phyloP scores from a whole-genome alignment of 2,329 filamentous ascomycete genomes.

The Xylariomycetidae sp. region DNA sequence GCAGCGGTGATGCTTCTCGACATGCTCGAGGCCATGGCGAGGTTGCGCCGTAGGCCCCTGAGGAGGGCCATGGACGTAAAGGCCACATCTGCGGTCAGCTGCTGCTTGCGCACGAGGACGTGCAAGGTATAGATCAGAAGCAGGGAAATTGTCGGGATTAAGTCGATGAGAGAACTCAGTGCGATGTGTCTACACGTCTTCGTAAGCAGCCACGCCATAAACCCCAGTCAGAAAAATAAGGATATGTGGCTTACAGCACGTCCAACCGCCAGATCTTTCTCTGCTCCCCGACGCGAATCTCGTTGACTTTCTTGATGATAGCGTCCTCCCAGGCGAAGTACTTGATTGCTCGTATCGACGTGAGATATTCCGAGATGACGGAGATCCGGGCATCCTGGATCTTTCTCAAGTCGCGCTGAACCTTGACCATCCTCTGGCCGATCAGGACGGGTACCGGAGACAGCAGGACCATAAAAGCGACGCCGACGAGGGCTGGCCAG shows the following conservation, averaged over 20 bases:
- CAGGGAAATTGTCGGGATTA: constrained; percentile 48
- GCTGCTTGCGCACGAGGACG: constrained; percentile 41
- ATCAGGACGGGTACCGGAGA: constrained; percentile 47
- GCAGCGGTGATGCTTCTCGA: constrained; percentile 38
- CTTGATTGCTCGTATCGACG: constrained; percentile 54
- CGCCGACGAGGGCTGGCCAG: constrained; percentile 51
- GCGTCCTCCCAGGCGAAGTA: constrained; percentile 58
- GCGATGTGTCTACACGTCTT: too few species aligned
- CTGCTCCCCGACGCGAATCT: constrained; percentile 47
- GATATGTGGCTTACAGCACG: constrained; percentile 33
- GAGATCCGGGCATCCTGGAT: constrained; percentile 55
- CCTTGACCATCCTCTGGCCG: constrained; percentile 43
- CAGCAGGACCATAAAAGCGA: constrained; percentile 40
- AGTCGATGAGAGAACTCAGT: constrained; percentile 45
- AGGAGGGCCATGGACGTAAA: constrained; percentile 54
- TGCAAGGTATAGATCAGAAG: constrained; percentile 51
- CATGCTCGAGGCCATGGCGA: constrained; percentile 44
- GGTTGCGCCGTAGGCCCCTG: constrained; percentile 47
- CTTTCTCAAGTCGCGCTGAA: constrained; percentile 48
- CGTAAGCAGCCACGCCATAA: too few species aligned
- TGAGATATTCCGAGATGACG: constrained; percentile 52
- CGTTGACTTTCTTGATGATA: constrained; percentile 45
- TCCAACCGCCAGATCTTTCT: constrained; percentile 50
- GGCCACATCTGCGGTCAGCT: constrained; percentile 50
- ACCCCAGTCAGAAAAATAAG: too few species aligned